These are phyloP conservation scores for Aureobasidium sp. DNA, from an alignment of 2,329 filamentous ascomycete species.

Conservation along the genomic window DNA sequence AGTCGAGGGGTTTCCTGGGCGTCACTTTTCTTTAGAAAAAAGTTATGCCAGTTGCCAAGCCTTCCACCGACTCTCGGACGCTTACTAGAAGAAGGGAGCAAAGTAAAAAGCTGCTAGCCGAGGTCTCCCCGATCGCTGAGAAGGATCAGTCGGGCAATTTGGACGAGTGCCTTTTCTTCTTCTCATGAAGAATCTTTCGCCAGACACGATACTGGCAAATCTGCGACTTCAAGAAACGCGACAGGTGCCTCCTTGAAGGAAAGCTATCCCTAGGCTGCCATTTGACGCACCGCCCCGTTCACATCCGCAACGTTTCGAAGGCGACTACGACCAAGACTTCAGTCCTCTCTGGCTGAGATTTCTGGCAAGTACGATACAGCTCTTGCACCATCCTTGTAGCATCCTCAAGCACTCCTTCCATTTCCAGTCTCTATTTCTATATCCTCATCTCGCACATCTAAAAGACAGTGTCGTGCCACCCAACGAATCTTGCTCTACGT, in stretches of 20 bases:
- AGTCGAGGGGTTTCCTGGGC: no score
- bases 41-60: slow-evolving; percentile 4
- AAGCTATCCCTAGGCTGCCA: background rate
- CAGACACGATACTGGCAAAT: background rate
- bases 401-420: background rate
- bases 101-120: background rate
- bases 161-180: background rate
- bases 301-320: background rate
- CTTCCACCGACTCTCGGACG: no score
- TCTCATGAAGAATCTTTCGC: background rate
- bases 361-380: background rate
- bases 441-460: background rate
- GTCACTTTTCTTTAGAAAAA: slow-evolving; percentile 6
- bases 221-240: background rate
- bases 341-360: background rate
- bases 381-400: background rate
- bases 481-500: slow-evolving; percentile 2
- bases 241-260: background rate
- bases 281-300: background rate
- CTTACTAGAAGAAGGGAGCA: no score
- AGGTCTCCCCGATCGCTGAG: slow-evolving; percentile 2
- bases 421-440: background rate
- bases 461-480: background rate
- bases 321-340: slow-evolving; percentile 12
- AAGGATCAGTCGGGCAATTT: background rate